phyloP scores from a whole-genome alignment of 305 asterid species.

The Fraxinus angustifolia region DNA sequence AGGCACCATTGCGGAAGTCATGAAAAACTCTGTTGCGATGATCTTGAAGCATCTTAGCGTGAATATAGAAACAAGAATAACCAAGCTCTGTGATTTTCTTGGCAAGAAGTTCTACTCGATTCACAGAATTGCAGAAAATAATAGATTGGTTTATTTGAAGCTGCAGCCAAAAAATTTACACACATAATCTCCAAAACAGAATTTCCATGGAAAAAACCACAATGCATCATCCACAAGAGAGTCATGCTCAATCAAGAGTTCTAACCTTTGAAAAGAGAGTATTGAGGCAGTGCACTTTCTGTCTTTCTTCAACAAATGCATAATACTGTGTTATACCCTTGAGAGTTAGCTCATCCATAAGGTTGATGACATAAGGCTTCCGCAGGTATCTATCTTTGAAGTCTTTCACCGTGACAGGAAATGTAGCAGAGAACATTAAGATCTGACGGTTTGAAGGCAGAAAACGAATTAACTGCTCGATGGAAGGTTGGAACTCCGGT shows the following conservation, averaged over 20 bases:
- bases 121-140: constrained; percentile 94
- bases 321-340: constrained; percentile 95
- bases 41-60: constrained; percentile 98
- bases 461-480: constrained; percentile 71
- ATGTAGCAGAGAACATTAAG: constrained; percentile 93
- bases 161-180: constrained; percentile 39
- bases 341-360: constrained; percentile 95
- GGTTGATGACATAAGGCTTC: constrained; percentile 78
- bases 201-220: background rate
- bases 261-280: constrained; percentile 89
- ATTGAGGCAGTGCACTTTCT: constrained; percentile 90
- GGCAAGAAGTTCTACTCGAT: constrained; percentile 92
- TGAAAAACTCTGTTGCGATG: constrained; percentile 96
- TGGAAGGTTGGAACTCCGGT: constrained; percentile 93
- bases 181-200: constrained; percentile 4
- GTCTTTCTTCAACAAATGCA: constrained; percentile 97
- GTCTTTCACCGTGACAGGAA: constrained; percentile 86
- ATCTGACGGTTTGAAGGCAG: constrained; percentile 70
- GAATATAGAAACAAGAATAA: constrained; percentile 93
- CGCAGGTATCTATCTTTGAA: constrained; percentile 76
- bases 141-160: constrained; percentile 96
- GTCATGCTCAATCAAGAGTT: background rate
- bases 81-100: constrained; percentile 98
- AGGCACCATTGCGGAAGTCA: constrained; percentile 95
- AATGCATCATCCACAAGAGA: background rate